phyloP scores from a whole-genome alignment of 306 rosid species.

The Erythrophleum fordii region DNA sequence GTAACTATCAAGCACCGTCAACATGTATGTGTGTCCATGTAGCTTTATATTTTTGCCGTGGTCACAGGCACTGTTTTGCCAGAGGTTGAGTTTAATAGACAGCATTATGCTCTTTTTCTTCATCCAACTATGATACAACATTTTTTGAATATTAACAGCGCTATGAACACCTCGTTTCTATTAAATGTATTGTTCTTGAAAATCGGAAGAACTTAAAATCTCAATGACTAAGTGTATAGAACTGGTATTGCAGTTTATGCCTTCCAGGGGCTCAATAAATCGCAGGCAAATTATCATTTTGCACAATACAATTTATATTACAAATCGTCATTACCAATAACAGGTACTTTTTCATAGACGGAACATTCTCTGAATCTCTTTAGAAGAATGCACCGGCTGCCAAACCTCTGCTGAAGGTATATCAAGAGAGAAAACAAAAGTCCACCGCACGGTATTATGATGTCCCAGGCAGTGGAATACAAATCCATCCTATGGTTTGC shows the following conservation, averaged over 20 bases:
- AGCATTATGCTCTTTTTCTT: neutral
- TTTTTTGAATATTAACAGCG: neutral
- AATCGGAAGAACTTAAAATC: neutral
- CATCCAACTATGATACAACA: neutral
- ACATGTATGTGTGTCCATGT: neutral
- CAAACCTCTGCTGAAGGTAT: conserved; percentile 83
- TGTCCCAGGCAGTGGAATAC: conserved; percentile 90
- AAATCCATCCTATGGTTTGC: conserved; percentile 77
- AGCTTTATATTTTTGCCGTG: neutral
- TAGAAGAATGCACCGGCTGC: conserved; percentile 77
- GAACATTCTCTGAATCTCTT: conserved; percentile 53
- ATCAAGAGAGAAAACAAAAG: conserved; percentile 62
- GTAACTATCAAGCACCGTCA: neutral
- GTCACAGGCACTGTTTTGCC: neutral
- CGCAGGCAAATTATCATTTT: conserved; percentile 16
- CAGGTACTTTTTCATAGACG: conserved; percentile 76
- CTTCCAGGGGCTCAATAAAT: conserved; percentile 28
- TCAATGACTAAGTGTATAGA: conserved; percentile 13
- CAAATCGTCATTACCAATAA: conserved; percentile 71
- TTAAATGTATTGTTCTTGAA: neutral
- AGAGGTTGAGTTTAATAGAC: neutral
- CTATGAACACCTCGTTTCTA: neutral
- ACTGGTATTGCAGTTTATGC: conserved; percentile 26
- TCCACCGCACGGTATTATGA: conserved; percentile 64
- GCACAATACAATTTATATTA: conserved; percentile 42